These are phyloP conservation scores for Dendrobium catenatum DNA, from an alignment of 106 monocot species.

Conservation along the genomic window DNA sequence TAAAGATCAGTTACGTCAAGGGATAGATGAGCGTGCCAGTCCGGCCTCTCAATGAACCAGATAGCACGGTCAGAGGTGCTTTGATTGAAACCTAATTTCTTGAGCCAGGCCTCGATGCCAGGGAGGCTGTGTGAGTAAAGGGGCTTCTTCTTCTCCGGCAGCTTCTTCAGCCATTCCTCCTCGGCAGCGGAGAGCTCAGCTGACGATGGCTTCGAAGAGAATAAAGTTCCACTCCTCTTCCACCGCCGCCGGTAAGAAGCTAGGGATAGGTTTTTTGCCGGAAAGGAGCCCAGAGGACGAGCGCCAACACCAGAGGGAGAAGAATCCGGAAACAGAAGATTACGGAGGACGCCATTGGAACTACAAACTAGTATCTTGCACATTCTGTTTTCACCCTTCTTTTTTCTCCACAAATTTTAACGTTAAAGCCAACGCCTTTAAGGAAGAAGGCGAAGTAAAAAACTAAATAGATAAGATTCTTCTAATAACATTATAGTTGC, in stretches of 20 bases:
- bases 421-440: background rate
- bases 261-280: background rate
- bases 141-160: slow-evolving; percentile 94
- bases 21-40: slow-evolving; percentile 92
- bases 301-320: background rate
- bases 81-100: slow-evolving; percentile 64
- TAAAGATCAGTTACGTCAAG: slow-evolving; percentile 84
- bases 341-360: background rate
- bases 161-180: slow-evolving; percentile 87
- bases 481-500: too few species aligned
- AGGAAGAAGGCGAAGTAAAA: background rate
- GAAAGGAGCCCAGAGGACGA: background rate
- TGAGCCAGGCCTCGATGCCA: slow-evolving; percentile 89
- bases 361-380: background rate
- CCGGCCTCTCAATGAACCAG: slow-evolving; percentile 66
- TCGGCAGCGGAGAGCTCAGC: slow-evolving; percentile 35
- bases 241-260: background rate
- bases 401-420: background rate
- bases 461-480: background rate
- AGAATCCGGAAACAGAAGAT: background rate
- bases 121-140: slow-evolving; percentile 97
- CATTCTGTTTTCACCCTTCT: background rate
- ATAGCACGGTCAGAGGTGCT: slow-evolving; percentile 61
- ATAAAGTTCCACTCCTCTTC: background rate
- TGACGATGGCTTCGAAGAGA: slow-evolving; percentile 9